These are phyloP conservation scores for Bidens hawaiensis DNA, from an alignment of 140 eudicot species.

Conservation along the genomic window DNA sequence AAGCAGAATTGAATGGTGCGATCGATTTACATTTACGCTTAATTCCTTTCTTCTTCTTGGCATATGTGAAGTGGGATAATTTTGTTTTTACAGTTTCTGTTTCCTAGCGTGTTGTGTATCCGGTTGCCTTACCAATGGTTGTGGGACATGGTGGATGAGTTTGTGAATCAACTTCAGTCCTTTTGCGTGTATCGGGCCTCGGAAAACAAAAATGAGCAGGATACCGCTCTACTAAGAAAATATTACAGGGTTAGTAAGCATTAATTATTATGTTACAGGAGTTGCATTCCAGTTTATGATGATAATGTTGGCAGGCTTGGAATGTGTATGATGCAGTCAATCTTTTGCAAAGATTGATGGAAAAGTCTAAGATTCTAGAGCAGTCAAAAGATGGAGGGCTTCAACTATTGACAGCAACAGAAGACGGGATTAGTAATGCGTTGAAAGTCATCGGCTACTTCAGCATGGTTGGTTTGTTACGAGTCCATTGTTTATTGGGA, in stretches of 20 bases:
- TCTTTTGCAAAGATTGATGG: conserved; percentile 89
- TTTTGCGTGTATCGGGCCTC: conserved; percentile 94
- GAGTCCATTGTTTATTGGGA: conserved; percentile 94
- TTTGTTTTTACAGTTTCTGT: conserved; percentile 48
- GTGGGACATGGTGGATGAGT: conserved; percentile 99
- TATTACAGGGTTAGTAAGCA: conserved; percentile 84
- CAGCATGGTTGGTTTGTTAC: conserved; percentile 93
- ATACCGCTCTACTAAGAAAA: conserved; percentile 69
- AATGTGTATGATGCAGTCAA: conserved; percentile 95
- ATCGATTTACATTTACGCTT: too few species aligned
- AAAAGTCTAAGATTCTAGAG: conserved; percentile 73
- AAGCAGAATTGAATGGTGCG: too few species aligned
- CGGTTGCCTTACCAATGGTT: conserved; percentile 98
- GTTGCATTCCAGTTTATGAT: too few species aligned
- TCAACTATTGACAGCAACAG: too few species aligned
- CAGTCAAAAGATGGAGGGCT: too few species aligned
- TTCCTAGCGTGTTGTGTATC: conserved; percentile 87
- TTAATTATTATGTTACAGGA: too few species aligned
- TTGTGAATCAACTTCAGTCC: conserved; percentile 88
- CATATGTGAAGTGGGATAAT: too few species aligned
- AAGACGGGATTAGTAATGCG: conserved; percentile 87
- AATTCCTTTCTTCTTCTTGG: too few species aligned
- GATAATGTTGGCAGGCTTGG: conserved; percentile 77
- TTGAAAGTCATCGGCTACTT: conserved; percentile 95
- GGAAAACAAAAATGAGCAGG: conserved; percentile 89